Conservation (phyloP, 495 filamentous ascomycete genomes). For the Parathielavia appendiculata region DNA sequence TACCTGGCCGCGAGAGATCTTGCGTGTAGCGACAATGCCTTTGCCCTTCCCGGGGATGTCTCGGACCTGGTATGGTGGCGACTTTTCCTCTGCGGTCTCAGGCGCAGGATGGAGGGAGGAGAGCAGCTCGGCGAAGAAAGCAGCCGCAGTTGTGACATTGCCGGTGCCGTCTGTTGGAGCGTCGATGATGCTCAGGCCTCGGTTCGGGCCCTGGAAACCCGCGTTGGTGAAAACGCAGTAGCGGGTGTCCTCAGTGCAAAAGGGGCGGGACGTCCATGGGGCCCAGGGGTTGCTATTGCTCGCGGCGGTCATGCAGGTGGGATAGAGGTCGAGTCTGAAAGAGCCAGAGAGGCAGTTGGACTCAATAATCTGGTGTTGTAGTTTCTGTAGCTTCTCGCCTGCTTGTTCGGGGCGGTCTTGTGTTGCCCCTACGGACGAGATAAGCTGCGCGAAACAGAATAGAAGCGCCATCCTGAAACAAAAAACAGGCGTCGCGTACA, state of each 20-base stretch:
- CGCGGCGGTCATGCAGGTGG: background rate
- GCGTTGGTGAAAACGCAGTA: slow-evolving; percentile 31
- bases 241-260: slow-evolving; percentile 21
- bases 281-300: slow-evolving; percentile 31
- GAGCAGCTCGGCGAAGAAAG: slow-evolving; percentile 7
- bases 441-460: background rate
- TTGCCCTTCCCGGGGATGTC: slow-evolving; percentile 32
- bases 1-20: slow-evolving; percentile 26
- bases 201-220: slow-evolving; percentile 21
- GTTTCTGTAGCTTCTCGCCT: background rate
- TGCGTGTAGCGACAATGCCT: slow-evolving; percentile 32
- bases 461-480: background rate
- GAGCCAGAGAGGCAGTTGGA: background rate
- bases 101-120: slow-evolving; percentile 1
- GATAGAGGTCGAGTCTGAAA: background rate
- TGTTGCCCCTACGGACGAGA: background rate
- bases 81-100: slow-evolving; percentile 4
- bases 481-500: background rate
- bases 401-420: background rate
- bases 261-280: slow-evolving; percentile 30
- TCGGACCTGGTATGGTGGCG: slow-evolving; percentile 22
- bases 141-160: slow-evolving; percentile 13
- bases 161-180: slow-evolving; percentile 12
- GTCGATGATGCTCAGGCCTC: slow-evolving; percentile 28
- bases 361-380: background rate